A percentile compares a stretch with the other conserved stretches of the same genome.
These are phyloP conservation scores for Citeromyces matritensis DNA, from an alignment of 805 yeast species.

Conservation along the genomic window DNA sequence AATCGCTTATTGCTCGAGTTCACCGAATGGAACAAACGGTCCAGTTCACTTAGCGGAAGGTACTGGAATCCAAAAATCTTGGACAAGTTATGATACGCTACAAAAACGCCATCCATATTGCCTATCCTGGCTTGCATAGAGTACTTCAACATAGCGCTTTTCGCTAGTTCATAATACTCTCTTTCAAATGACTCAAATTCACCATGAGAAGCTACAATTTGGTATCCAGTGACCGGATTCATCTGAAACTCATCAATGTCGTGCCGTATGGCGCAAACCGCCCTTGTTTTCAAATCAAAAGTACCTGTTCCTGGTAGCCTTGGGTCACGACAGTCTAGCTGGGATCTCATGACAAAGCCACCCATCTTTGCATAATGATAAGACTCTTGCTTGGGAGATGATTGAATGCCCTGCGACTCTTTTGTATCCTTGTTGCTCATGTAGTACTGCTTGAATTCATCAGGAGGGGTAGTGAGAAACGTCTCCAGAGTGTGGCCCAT, in stretches of 20 bases:
- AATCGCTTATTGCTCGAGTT: not conserved
- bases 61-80: slow-evolving; percentile 85
- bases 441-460: slow-evolving; percentile 26
- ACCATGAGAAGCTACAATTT: slow-evolving; percentile 48
- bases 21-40: slow-evolving; percentile 36
- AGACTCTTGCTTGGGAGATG: slow-evolving; percentile 5
- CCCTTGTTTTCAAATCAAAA: slow-evolving; percentile 86
- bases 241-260: slow-evolving; percentile 43
- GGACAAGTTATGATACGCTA: slow-evolving; percentile 79
- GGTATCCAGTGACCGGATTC: slow-evolving; percentile 42
- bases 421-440: slow-evolving; percentile 5
- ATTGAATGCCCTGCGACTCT: slow-evolving; percentile 10
- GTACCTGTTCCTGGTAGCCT: slow-evolving; percentile 82
- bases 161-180: slow-evolving; percentile 61
- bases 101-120: slow-evolving; percentile 89
- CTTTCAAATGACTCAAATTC: slow-evolving; percentile 67
- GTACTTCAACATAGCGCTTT: slow-evolving; percentile 72
- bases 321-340: slow-evolving; percentile 68
- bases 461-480: slow-evolving; percentile 45
- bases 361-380: slow-evolving; percentile 68
- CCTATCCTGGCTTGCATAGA: slow-evolving; percentile 89
- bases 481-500: slow-evolving; percentile 75
- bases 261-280: slow-evolving; percentile 73
- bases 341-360: slow-evolving; percentile 73
- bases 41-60: slow-evolving; percentile 61